phyloP scores from a whole-genome alignment of 225 moss, liverwort and hornwort genomes.

The Polytrichum formosum region DNA sequence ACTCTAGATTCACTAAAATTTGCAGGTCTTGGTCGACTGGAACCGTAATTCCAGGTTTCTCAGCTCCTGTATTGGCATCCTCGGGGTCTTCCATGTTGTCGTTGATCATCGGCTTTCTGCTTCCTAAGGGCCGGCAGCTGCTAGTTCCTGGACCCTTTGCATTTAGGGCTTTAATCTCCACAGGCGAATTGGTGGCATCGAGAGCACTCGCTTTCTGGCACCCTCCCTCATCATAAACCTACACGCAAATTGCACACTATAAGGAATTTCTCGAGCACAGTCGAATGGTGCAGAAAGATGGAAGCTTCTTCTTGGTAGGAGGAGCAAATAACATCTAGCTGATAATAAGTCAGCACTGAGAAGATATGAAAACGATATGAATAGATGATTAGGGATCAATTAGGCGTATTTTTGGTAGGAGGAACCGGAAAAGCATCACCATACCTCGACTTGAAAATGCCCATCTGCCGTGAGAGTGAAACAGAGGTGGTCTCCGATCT shows the following conservation, averaged over 20 bases:
- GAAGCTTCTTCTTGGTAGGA: too few species aligned
- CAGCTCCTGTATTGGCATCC: constrained; percentile 6
- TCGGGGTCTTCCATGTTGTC: constrained; percentile 13
- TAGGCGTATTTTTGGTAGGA: too few species aligned
- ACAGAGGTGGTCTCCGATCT: constrained; percentile 32
- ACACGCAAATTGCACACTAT: too few species aligned
- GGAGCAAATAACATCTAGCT: too few species aligned
- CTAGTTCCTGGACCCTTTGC: background rate
- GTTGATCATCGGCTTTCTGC: constrained; percentile 5
- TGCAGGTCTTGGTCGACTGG: background rate
- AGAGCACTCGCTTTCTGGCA: constrained; percentile 31
- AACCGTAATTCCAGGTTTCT: constrained; percentile 6
- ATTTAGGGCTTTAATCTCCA: background rate
- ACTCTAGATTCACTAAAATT: constrained; percentile 1
- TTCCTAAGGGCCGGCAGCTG: constrained; percentile 3
- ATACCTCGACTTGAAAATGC: constrained; percentile 38
- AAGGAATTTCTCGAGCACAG: too few species aligned
- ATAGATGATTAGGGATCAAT: constrained; percentile 1
- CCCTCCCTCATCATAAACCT: constrained; percentile 39
- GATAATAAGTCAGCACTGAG: background rate
- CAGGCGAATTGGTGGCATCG: constrained; percentile 27
- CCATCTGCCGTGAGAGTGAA: constrained; percentile 30
- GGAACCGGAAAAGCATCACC: too few species aligned
- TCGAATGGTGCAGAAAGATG: too few species aligned
- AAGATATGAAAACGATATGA: background rate